Evolutionary conservation across 2,329 filamentous ascomycete genomes (phyloP), one percentile per base, ranked within the genome.

Genomic region (Monilinia fructigena): DNA sequence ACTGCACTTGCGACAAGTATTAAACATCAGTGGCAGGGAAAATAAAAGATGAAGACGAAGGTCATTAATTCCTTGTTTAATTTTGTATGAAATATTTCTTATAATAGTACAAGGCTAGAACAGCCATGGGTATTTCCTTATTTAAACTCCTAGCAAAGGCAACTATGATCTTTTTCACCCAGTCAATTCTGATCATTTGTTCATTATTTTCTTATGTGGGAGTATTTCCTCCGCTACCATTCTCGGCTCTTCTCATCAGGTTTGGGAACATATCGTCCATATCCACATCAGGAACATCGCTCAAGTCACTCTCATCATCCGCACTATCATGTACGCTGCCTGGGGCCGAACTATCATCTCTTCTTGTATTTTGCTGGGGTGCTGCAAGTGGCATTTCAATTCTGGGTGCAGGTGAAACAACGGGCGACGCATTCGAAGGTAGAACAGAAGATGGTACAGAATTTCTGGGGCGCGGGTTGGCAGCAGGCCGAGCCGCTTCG

Each of bases 241-340:
- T 62, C 28, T 23, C 64, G 38, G 23, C 40, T 31, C 56, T 54
- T 18, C 56, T 66, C 38, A 67, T 55, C 16, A 72, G 42, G 40
- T 68, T 69, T 7, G 70, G 70, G 48, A 72, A 72, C n/a, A 72
- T 68, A 47, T 72, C 40, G 40, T 42, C 72, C 23, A 68, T 52
- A 60, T 75, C 74, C 72, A 75, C 74, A 65, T 75, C 74, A 23
- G 75, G 75, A 16, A 83, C 75, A 72, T 84, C 82, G 66, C 81
- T 83, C 2, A 85, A 75, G 74, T 85, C 83, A 68, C 81, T 83
- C 69, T 84, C 83, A 67, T 84, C 82, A 70, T 85, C 83, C 0
- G 82, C 82, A 70, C 78, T 79, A 66, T 83, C 82, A 55, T 84
- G 80, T 0, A 82, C 74, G 59, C 80, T 77, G 12, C 75, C 76